Percentiles rank a stretch among this genome's conserved stretches.
phyloP scores from a whole-genome alignment of 2,329 filamentous ascomycete genomes.

The Trichoderma semiorbis region DNA sequence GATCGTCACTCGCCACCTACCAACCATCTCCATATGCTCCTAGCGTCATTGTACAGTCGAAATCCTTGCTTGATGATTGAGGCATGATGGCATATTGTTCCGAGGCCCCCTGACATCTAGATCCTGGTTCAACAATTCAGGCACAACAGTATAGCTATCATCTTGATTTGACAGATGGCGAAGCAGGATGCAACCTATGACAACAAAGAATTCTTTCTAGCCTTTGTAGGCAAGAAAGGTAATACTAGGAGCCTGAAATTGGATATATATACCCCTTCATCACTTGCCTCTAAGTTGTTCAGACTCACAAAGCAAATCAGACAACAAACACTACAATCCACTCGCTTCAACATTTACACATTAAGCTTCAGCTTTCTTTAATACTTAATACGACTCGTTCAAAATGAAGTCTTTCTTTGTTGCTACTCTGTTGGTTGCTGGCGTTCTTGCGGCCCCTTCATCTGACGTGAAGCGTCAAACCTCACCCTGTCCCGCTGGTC shows the following conservation, averaged over 20 bases:
- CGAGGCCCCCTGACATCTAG: neutral
- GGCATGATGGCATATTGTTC: neutral
- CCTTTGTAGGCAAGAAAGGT: neutral
- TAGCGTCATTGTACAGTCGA: neutral
- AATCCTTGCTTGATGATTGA: neutral
- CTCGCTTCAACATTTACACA: neutral
- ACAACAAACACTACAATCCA: neutral
- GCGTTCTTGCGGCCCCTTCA: constrained; percentile 21
- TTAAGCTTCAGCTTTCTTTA: neutral
- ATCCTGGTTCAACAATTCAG: neutral
- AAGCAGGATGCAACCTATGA: neutral
- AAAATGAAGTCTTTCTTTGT: constrained; percentile 22
- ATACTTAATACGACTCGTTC: neutral
- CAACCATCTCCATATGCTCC: neutral
- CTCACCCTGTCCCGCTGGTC: constrained; percentile 21
- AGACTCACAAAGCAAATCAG: constrained; percentile 2
- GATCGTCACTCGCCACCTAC: neutral
- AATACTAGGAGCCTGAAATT: neutral
- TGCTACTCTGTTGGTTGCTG: constrained; percentile 19
- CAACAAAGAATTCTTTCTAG: neutral
- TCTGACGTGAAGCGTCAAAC: neutral
- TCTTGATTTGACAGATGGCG: neutral
- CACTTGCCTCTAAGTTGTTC: neutral
- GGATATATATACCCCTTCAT: constrained; percentile 15
- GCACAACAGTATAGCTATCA: neutral